A percentile compares a stretch with the other conserved stretches of the same genome.
These are phyloP conservation scores for Trichosporon faecale DNA, from an alignment of 1,284 basidiomycete species.

Conservation along the genomic window DNA sequence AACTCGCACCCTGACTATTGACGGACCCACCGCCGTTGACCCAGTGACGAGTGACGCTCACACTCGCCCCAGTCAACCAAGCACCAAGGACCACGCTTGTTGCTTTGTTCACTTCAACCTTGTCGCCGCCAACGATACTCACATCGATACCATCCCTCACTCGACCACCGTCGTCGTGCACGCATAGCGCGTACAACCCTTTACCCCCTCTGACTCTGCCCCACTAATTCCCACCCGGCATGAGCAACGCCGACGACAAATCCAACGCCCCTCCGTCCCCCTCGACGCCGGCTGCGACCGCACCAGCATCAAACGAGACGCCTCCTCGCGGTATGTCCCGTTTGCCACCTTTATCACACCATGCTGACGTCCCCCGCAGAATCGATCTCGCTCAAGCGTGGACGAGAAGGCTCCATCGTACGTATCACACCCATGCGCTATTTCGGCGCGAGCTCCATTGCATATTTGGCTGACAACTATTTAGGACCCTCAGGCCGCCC, in stretches of 20 bases:
- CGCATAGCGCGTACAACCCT: neutral
- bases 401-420: constrained; percentile 47
- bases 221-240: neutral
- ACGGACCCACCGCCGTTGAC: neutral
- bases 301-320: constrained; percentile 12
- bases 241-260: constrained; percentile 14
- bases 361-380: constrained; percentile 20
- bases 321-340: constrained; percentile 17
- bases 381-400: constrained; percentile 42
- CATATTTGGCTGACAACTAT: neutral
- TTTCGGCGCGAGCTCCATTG: neutral
- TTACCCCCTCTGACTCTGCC: neutral
- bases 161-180: neutral
- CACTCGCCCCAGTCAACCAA: constrained; percentile 3
- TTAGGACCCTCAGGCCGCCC: constrained; percentile 29
- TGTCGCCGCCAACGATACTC: neutral
- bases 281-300: constrained; percentile 13
- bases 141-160: neutral
- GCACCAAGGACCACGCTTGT: neutral
- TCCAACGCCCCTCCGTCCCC: constrained; percentile 15
- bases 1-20: neutral
- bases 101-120: neutral
- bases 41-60: constrained; percentile 10
- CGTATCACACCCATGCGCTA: constrained; percentile 18
- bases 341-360: constrained; percentile 2